Evolutionary conservation across 2,329 filamentous ascomycete genomes (phyloP).

Genomic region (Dothideomycetes sp.): DNA sequence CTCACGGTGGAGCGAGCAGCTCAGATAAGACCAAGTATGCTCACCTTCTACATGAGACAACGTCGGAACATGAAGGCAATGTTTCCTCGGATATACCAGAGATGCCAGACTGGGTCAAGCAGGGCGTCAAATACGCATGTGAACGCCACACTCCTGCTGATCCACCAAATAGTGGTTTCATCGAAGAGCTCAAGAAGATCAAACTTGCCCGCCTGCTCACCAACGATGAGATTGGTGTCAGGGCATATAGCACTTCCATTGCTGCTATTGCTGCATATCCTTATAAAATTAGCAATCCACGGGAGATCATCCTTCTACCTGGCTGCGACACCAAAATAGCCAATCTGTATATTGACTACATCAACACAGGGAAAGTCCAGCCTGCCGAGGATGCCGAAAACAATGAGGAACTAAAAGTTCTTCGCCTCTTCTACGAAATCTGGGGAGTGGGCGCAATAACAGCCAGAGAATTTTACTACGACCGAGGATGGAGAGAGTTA

Average conservation of each 20-base stretch:
- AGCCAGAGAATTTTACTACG: slow-evolving; percentile 68
- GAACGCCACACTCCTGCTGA: slow-evolving; percentile 61
- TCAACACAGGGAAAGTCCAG: slow-evolving; percentile 43
- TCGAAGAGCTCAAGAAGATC: slow-evolving; percentile 64
- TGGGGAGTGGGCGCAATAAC: slow-evolving; percentile 85
- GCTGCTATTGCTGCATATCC: slow-evolving; percentile 77
- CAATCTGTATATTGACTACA: slow-evolving; percentile 67
- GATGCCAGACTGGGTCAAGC: slow-evolving; percentile 57
- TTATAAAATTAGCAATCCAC: slow-evolving; percentile 34
- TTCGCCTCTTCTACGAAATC: slow-evolving; percentile 69
- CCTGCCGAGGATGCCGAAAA: slow-evolving; percentile 54
- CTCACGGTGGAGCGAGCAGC: slow-evolving; percentile 3
- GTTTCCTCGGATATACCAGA: slow-evolving; percentile 43
- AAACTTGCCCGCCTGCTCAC: slow-evolving; percentile 58
- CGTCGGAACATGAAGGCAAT: slow-evolving; percentile 61
- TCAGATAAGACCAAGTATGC: slow-evolving; percentile 16
- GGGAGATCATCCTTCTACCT: slow-evolving; percentile 47
- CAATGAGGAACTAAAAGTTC: slow-evolving; percentile 52
- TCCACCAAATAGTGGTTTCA: slow-evolving; percentile 64
- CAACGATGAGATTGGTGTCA: slow-evolving; percentile 66
- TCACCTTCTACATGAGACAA: slow-evolving; percentile 56
- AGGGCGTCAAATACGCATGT: slow-evolving; percentile 63
- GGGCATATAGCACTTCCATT: slow-evolving; percentile 81
- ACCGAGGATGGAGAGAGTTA: slow-evolving; percentile 66
- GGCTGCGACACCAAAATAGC: slow-evolving; percentile 76